A percentile compares a stretch with the other conserved stretches of the same genome.
Conservation (phyloP, 768 basidiomycete species). For the Boletus insuetus region DNA sequence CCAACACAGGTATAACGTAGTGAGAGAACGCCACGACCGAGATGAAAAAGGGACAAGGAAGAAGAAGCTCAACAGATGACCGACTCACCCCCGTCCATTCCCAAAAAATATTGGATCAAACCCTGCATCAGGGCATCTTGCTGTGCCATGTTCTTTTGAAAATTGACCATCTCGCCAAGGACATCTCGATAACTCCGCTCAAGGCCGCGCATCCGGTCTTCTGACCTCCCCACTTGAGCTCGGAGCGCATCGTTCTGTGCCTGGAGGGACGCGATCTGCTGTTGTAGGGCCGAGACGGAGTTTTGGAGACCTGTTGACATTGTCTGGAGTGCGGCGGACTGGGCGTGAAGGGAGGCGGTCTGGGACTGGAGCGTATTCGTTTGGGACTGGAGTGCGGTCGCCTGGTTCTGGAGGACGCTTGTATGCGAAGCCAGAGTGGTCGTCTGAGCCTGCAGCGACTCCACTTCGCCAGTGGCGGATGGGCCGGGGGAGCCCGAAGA, state of each 20-base stretch:
- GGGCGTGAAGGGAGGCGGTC: conserved; percentile 33
- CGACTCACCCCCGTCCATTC: conserved; percentile 57
- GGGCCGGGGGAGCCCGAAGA: conserved; percentile 30
- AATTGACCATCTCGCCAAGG: conserved; percentile 67
- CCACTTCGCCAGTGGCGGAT: conserved; percentile 21
- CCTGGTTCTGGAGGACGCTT: conserved; percentile 29
- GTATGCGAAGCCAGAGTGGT: conserved; percentile 30
- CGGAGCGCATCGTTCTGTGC: conserved; percentile 33
- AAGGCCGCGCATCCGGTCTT: conserved; percentile 54
- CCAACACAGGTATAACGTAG: neutral
- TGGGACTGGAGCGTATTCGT: conserved; percentile 28
- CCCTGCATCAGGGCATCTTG: conserved; percentile 84
- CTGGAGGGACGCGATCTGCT: conserved; percentile 27
- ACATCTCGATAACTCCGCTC: conserved; percentile 67
- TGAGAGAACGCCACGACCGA: too few relatives aligned
- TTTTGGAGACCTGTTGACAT: conserved; percentile 28
- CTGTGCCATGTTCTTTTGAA: conserved; percentile 74
- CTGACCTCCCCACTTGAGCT: conserved; percentile 34
- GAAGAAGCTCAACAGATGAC: neutral
- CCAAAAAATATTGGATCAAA: conserved; percentile 77
- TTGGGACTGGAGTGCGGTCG: conserved; percentile 28
- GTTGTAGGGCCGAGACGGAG: conserved; percentile 26
- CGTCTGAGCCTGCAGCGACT: conserved; percentile 29
- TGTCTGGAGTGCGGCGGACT: conserved; percentile 32
- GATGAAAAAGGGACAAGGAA: neutral